Evolutionary conservation across 805 yeast genomes (phyloP), one percentile per base, ranked within the genome.

Genomic region (Myxozyma neotropica): DNA sequence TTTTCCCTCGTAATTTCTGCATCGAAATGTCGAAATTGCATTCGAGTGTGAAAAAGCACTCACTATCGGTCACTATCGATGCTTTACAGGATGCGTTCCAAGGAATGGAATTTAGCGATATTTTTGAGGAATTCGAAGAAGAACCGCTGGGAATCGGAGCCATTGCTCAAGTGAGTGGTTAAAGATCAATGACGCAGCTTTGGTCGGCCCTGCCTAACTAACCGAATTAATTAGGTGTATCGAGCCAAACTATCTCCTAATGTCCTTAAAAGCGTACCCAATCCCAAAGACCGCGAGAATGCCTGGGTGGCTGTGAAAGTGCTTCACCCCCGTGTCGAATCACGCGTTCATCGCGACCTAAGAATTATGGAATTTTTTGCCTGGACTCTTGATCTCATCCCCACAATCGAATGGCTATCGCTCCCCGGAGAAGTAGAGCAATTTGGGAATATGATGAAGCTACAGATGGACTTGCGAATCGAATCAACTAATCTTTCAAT

Each of bases 351-450:
- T 58, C 79, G 98, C 58, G 99, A 94, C 72, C 78, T 94, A 67
- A 80, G 79, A 64, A 89, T 94, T 39, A 92, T 94, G 97, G 75
- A 74, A 27, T 83, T 87, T 64, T 87, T 92, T 70, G 99, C 99
- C 1, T 73, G 74, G 45, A 55, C 80, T 1, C 81, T 94, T 53
- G 85, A 92, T 68, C 68, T 71, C 4, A 76, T 94, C 4, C 99
- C 99, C 3, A 90, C 96, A 0, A 89, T 94, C 96, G 97, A 94
- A 71, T 94, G 99, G 99, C 78, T 94, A 3, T 89, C 97, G 2
- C 76, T 94, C 49, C 99, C 98, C 0, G 93, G 87, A 61, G 99
- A 94, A 72, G 98, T 93, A 1, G 88, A 85, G 44, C 94, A 92
- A 69, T 94, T 94, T 71, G 81, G 89, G 0, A 76, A 83, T 0